phyloP scores from a whole-genome alignment of 2,329 filamentous ascomycete species.

The Ceratocystis albifundus region DNA sequence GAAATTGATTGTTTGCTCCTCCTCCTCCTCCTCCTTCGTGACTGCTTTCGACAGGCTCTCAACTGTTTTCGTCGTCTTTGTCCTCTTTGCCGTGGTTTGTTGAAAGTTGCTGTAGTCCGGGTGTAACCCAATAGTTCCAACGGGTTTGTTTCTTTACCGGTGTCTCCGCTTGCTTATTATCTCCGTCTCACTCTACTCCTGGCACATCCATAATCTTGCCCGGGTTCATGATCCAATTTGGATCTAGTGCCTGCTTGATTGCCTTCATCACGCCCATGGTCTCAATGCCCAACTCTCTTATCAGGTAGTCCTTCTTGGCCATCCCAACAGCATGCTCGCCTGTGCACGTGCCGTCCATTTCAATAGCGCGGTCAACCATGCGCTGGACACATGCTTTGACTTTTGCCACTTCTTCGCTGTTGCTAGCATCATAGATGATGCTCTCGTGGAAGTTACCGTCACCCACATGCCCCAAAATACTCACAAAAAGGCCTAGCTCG shows the following conservation, averaged over 20 bases:
- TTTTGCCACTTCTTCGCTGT: conserved; percentile 58
- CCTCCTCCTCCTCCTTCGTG: not conserved
- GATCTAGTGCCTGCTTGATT: conserved; percentile 74
- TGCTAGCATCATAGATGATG: conserved; percentile 70
- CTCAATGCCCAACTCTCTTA: conserved; percentile 67
- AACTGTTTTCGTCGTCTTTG: not conserved
- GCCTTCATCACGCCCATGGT: conserved; percentile 75
- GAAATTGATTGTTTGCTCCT: not conserved
- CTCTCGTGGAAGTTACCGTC: conserved; percentile 92
- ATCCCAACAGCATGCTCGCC: conserved; percentile 80
- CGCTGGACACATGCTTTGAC: conserved; percentile 74
- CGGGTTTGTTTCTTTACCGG: not conserved
- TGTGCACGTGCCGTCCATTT: conserved; percentile 90
- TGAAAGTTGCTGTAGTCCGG: not conserved
- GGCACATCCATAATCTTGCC: conserved; percentile 76
- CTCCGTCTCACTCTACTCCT: conserved; percentile 25
- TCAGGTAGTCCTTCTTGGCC: conserved; percentile 70
- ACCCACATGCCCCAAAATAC: conserved; percentile 78
- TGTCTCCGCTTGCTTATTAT: not conserved
- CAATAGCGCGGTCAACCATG: conserved; percentile 81
- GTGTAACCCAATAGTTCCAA: not conserved
- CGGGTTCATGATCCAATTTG: conserved; percentile 80
- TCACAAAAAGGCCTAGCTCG: conserved; percentile 72
- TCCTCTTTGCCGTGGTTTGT: not conserved
- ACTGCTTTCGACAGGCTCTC: not conserved